Evolutionary conservation across 1,139 yeast genomes (phyloP).

Genomic region (Wickerhamomyces sp.): DNA sequence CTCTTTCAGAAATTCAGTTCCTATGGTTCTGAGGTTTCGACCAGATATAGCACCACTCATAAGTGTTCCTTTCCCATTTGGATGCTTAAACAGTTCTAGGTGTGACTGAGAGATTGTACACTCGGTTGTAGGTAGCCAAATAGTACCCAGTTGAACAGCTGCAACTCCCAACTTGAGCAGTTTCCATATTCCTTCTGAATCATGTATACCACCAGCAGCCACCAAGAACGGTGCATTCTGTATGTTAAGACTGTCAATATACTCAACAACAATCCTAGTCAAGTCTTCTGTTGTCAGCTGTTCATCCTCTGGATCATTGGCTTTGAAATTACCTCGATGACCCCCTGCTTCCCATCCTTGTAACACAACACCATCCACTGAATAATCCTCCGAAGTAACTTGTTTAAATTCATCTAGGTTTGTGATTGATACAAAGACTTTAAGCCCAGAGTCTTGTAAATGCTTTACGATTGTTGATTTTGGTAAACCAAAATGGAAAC

Average conservation of each 20-base stretch:
- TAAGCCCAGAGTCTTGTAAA: conserved; percentile 30
- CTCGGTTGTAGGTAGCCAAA: conserved; percentile 32
- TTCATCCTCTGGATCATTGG: conserved; percentile 28
- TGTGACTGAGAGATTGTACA: conserved; percentile 15
- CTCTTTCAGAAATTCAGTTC: conserved; percentile 11
- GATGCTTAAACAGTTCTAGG: conserved; percentile 5
- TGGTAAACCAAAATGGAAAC: conserved; percentile 49
- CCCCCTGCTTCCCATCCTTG: conserved; percentile 57
- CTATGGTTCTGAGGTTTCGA: conserved; percentile 19
- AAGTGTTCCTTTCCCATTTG: conserved; percentile 10
- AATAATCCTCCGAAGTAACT: conserved; percentile 21
- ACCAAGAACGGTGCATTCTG: conserved; percentile 29
- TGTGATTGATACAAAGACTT: conserved; percentile 39
- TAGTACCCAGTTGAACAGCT: conserved; percentile 45
- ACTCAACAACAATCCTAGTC: conserved; percentile 25
- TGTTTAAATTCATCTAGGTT: conserved; percentile 34
- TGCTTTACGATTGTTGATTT: conserved; percentile 24
- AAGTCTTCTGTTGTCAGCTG: conserved; percentile 33
- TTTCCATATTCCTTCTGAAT: conserved; percentile 25
- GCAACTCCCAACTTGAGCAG: conserved; percentile 36
- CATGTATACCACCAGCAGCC: conserved; percentile 45
- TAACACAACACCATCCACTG: conserved; percentile 37
- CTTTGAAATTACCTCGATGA: conserved; percentile 42
- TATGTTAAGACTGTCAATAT: conserved; percentile 4
- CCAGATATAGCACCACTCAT: conserved; percentile 22